Percentiles rank a stretch among this genome's conserved stretches.
Conservation (phyloP, 306 rosid species). For the Pyrus betulifolia region DNA sequence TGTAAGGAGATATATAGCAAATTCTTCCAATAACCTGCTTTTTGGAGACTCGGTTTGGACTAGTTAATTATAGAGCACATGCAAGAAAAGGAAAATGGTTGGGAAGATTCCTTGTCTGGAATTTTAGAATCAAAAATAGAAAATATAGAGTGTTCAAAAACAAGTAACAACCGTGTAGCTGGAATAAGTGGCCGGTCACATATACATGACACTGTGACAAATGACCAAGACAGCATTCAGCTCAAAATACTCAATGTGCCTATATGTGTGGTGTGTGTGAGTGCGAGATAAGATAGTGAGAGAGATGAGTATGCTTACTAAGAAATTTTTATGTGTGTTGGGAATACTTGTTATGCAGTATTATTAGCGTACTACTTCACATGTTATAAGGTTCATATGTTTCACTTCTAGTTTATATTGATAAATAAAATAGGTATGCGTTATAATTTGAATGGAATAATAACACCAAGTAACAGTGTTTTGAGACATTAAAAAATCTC, state of each 20-base stretch:
- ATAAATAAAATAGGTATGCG: too few species aligned
- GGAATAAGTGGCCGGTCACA: conserved; percentile 7
- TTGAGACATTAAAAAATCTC: not conserved
- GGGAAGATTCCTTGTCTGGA: conserved; percentile 11
- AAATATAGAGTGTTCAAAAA: not conserved
- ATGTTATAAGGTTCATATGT: too few species aligned
- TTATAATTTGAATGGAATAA: not conserved
- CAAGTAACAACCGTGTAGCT: conserved; percentile 3
- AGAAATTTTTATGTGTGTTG: not conserved
- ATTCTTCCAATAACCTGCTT: not conserved
- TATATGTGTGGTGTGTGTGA: not conserved
- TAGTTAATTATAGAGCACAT: not conserved
- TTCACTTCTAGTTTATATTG: not conserved
- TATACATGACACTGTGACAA: conserved; percentile 3
- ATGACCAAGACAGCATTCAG: conserved; percentile 11
- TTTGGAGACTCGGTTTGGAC: not conserved
- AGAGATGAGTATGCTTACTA: not conserved
- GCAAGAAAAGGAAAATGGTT: conserved; percentile 4
- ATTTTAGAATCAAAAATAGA: not conserved
- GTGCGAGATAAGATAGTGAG: not conserved
- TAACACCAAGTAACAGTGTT: not conserved
- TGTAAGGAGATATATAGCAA: conserved; percentile 3
- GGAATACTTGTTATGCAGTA: too few species aligned
- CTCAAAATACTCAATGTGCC: not conserved
- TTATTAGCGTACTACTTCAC: too few species aligned